A percentile compares a stretch with the other conserved stretches of the same genome.
These are phyloP conservation scores for Diaporthe sp. DNA, from an alignment of 2,329 filamentous ascomycete species.

Conservation along the genomic window DNA sequence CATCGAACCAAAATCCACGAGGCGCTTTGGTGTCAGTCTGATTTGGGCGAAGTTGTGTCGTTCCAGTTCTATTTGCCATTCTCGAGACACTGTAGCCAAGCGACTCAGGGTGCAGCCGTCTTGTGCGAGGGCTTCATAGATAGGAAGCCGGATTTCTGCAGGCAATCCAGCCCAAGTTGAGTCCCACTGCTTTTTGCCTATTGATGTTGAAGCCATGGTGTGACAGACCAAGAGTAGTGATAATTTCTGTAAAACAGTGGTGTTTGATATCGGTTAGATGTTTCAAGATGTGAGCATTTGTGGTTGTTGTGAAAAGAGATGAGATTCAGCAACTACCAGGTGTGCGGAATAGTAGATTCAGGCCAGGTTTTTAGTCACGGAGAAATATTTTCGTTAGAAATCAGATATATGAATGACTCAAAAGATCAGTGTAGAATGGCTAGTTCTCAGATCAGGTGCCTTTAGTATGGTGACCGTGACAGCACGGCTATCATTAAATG, in stretches of 20 bases:
- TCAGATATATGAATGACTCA: no score
- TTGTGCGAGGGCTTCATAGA: constrained; percentile 44
- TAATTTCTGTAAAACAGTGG: not conserved
- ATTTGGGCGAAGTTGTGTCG: constrained; percentile 49
- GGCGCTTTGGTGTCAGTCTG: constrained; percentile 48
- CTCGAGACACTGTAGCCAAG: constrained; percentile 50
- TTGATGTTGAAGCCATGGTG: constrained; percentile 40
- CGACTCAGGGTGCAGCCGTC: constrained; percentile 43
- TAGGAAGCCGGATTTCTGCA: constrained; percentile 45
- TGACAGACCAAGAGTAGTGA: constrained; percentile 24
- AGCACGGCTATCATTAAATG: no score
- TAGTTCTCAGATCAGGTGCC: no score
- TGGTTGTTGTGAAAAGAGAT: no score
- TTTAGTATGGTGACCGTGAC: no score
- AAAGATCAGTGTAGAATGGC: no score
- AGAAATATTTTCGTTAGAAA: no score
- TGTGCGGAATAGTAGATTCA: no score
- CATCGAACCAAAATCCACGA: constrained; percentile 48
- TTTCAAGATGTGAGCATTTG: no score
- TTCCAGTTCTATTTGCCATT: constrained; percentile 50
- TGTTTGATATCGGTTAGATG: not conserved
- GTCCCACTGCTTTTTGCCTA: constrained; percentile 35
- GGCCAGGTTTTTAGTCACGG: no score
- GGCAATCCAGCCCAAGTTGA: constrained; percentile 44
- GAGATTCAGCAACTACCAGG: no score